Conservation (phyloP, 148 eudicot genomes). For the Silene latifolia region DNA sequence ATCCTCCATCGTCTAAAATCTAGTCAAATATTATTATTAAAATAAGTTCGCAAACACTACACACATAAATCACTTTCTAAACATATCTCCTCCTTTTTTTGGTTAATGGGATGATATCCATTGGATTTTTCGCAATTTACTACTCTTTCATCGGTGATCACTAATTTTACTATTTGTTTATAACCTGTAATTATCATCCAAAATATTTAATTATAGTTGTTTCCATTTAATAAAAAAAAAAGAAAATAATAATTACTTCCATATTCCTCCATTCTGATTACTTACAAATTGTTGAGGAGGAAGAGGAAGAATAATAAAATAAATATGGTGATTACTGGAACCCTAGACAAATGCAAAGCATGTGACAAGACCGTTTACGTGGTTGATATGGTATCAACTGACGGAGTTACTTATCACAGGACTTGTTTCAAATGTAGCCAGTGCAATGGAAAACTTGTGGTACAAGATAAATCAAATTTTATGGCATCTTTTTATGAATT, state of each 20-base stretch:
- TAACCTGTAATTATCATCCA: not conserved
- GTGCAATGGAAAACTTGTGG: slow-evolving; percentile 68
- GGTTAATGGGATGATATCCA: slow-evolving; percentile 7
- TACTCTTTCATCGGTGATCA: not conserved
- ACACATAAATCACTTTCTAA: not conserved
- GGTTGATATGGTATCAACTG: slow-evolving; percentile 64
- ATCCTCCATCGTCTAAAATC: too few species aligned
- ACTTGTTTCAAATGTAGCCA: slow-evolving; percentile 78
- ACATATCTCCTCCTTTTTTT: not conserved
- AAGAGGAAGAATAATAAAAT: slow-evolving; percentile 7
- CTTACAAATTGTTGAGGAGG: slow-evolving; percentile 9
- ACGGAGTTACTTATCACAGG: slow-evolving; percentile 70
- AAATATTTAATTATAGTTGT: not conserved
- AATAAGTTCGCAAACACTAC: not conserved
- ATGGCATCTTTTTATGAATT: too few species aligned
- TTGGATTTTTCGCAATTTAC: not conserved
- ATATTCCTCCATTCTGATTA: slow-evolving; percentile 15
- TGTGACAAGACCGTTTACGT: slow-evolving; percentile 84
- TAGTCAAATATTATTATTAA: too few species aligned
- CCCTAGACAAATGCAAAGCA: slow-evolving; percentile 72
- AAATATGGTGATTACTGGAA: slow-evolving; percentile 63
- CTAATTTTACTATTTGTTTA: not conserved
- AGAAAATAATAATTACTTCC: not conserved
- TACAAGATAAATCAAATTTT: slow-evolving; percentile 11
- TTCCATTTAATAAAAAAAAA: not conserved